phyloP scores from a whole-genome alignment of 306 rosid species.

The Lotus japonicus region DNA sequence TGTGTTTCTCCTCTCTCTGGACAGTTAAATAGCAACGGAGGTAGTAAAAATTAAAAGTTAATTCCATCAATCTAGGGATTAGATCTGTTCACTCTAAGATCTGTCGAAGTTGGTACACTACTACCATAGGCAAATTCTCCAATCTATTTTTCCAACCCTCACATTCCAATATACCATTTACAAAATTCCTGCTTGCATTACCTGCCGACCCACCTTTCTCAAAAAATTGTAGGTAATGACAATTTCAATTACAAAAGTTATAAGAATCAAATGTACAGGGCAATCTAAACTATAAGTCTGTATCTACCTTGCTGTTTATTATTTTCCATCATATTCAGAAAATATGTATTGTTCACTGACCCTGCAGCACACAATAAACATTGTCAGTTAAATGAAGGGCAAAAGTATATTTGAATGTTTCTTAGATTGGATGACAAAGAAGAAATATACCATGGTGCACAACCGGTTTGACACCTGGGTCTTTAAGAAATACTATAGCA shows the following conservation, averaged over 20 bases:
- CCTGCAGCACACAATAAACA: conserved; percentile 45
- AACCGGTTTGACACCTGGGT: conserved; percentile 83
- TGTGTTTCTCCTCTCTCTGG: too few species aligned
- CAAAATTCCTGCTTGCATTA: not conserved
- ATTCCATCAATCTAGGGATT: not conserved
- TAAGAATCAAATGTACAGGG: not conserved
- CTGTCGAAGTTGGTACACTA: not conserved
- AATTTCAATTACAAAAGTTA: not conserved
- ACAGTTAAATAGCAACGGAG: too few species aligned
- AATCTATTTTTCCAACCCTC: not conserved
- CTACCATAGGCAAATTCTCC: not conserved
- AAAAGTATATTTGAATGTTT: conserved; percentile 10
- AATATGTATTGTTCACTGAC: conserved; percentile 40
- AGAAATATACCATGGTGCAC: conserved; percentile 62
- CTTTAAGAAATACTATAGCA: conserved; percentile 82
- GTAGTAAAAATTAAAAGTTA: not conserved
- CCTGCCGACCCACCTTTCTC: not conserved
- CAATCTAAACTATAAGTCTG: conserved; percentile 5
- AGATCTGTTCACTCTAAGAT: not conserved
- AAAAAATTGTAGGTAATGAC: not conserved
- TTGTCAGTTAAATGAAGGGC: conserved; percentile 18
- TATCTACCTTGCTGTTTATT: conserved; percentile 72
- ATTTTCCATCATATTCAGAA: conserved; percentile 61
- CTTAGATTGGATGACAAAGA: conserved; percentile 2
- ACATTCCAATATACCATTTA: conserved; percentile 8